phyloP scores from a whole-genome alignment of 371 early-diverging fungal genomes.

The Actinomortierella ambigua region DNA sequence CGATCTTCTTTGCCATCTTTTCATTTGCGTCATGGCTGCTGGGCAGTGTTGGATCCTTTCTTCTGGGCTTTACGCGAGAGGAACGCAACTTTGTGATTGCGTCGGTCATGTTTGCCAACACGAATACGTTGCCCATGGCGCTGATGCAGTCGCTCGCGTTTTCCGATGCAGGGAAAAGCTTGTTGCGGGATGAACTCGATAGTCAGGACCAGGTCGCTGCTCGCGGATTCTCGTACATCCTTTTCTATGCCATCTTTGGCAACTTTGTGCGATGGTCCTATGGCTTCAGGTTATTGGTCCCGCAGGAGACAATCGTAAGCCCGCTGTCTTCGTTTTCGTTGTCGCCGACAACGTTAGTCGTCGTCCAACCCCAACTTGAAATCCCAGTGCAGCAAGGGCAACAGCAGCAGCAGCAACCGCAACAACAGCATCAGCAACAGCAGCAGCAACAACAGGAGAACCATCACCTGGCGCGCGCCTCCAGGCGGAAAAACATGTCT shows the following conservation, averaged over 20 bases:
- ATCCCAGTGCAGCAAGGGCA: not conserved
- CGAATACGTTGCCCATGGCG: conserved; percentile 77
- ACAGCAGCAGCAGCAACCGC: not conserved
- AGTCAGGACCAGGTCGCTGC: conserved; percentile 67
- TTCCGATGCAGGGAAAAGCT: conserved; percentile 62
- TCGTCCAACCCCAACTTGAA: not conserved
- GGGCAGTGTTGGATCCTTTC: conserved; percentile 51
- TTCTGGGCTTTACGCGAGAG: conserved; percentile 49
- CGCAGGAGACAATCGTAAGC: conserved; percentile 11
- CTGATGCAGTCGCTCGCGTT: conserved; percentile 72
- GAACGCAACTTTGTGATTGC: conserved; percentile 68
- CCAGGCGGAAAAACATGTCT: too few relatives aligned
- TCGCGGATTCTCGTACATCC: conserved; percentile 76
- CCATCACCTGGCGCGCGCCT: too few relatives aligned
- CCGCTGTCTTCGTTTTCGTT: too few relatives aligned
- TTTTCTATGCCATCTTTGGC: conserved; percentile 76
- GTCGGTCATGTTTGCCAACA: conserved; percentile 72
- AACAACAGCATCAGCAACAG: too few relatives aligned
- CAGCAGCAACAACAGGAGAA: not conserved
- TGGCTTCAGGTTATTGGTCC: conserved; percentile 66
- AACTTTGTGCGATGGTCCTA: conserved; percentile 80
- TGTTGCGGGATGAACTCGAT: conserved; percentile 65
- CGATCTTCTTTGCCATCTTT: conserved; percentile 63
- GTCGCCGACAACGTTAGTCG: not conserved
- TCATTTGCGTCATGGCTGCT: conserved; percentile 53